phyloP scores from a whole-genome alignment of 176 grass and related monocot species.

The Oropetium thomaeum region DNA sequence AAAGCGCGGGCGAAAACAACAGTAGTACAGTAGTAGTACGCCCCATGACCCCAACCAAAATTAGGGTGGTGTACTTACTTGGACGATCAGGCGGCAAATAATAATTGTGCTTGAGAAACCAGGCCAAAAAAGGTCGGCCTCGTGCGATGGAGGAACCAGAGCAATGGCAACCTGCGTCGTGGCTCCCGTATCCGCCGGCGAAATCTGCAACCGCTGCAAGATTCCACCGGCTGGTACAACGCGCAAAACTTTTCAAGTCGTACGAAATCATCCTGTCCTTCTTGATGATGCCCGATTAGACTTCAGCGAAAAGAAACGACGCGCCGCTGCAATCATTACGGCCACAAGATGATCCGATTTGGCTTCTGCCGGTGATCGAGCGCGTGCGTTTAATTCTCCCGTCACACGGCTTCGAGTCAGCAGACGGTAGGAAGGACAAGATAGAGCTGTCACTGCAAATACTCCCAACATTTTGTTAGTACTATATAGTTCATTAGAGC shows the following conservation, averaged over 20 bases:
- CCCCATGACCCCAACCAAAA: too few relatives aligned
- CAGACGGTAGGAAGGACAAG: conserved; percentile 13
- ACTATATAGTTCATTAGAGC: background rate
- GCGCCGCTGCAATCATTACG: background rate
- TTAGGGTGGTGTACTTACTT: background rate
- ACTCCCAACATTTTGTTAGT: background rate
- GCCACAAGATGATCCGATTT: background rate
- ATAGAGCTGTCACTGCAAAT: background rate
- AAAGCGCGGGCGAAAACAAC: conserved; percentile 26
- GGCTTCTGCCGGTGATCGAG: background rate
- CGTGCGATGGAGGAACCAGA: background rate
- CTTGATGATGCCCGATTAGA: too few relatives aligned
- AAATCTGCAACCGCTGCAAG: conserved; percentile 27
- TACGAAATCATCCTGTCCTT: background rate
- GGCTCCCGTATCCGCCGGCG: conserved; percentile 20
- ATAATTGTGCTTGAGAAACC: background rate
- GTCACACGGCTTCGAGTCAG: background rate
- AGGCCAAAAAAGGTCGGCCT: background rate
- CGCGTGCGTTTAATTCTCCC: background rate
- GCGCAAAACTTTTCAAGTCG: background rate
- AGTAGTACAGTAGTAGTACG: conserved; percentile 2
- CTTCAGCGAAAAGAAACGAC: background rate
- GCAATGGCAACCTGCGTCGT: conserved; percentile 20
- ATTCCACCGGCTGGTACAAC: conserved; percentile 10
- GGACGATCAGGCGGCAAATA: background rate